These are phyloP conservation scores for Colletotrichum chrysophilum DNA, from an alignment of 2,329 filamentous ascomycete genomes.

Conservation along the genomic window DNA sequence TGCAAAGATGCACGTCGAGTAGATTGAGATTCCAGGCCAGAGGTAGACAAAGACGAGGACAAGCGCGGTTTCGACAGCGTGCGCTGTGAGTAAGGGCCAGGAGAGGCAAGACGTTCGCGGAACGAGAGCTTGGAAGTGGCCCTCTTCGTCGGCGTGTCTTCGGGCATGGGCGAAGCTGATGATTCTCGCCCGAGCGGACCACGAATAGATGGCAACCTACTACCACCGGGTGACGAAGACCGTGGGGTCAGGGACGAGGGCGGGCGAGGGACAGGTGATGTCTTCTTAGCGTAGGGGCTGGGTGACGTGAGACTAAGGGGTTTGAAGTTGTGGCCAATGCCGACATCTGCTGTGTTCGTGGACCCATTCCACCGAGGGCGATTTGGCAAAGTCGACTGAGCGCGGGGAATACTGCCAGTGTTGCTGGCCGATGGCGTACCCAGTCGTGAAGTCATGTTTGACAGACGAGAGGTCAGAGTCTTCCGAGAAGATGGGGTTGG, in stretches of 20 bases:
- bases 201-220: conserved; percentile 55
- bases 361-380: conserved; percentile 78
- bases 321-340: conserved; percentile 73
- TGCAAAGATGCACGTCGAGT: conserved; percentile 61
- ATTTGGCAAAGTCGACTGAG: conserved; percentile 51
- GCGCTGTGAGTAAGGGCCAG: conserved; percentile 53
- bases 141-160: conserved; percentile 50
- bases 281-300: conserved; percentile 58
- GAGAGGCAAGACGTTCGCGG: conserved; percentile 57
- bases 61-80: conserved; percentile 49
- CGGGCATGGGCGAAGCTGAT: conserved; percentile 53
- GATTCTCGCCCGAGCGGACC: conserved; percentile 50
- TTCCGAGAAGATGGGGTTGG: conserved; percentile 50
- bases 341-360: conserved; percentile 66
- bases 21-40: conserved; percentile 34
- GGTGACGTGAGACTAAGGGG: conserved; percentile 65
- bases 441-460: conserved; percentile 55
- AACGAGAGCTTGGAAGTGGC: conserved; percentile 54
- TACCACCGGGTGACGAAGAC: conserved; percentile 39
- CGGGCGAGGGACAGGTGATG: conserved; percentile 45
- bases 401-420: conserved; percentile 41
- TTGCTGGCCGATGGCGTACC: conserved; percentile 40
- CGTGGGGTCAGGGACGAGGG: conserved; percentile 46
- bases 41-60: conserved; percentile 47
- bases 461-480: conserved; percentile 47